Evolutionary conservation across 2,329 filamentous ascomycete species (phyloP), one percentile per base, ranked within the genome.

Genomic region (Cladophialophora psammophila): DNA sequence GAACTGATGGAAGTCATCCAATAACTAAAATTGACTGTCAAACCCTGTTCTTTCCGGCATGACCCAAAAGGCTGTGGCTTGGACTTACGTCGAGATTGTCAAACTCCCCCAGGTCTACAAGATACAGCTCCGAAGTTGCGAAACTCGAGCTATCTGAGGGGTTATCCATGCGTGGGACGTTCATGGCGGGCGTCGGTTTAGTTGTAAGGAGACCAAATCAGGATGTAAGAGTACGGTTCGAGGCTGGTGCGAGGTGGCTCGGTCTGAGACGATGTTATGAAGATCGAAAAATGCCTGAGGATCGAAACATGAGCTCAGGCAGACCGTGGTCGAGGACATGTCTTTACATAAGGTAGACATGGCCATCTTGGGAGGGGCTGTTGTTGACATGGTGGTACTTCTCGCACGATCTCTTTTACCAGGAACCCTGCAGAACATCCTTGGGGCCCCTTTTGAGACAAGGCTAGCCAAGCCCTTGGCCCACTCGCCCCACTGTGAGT

Each of bases 21-120:
- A 35, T 9, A 61, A 7, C 57, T 60, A 7, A 31, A 1, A 6
- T 18, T 31, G 45, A 26, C 45, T 31, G 45, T 50, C 45, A 50
- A 50, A 10, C 26, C 45, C 26, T 5, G 31, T 5, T 12, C 26
- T 12, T 12, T 6, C 36, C 48, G 53, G 59, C 35, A 31, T 9
- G 42, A 36, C 10, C 32, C 32, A 31, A 13, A 9, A 48, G 10
- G 56, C 56, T 2, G 7, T 10, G 15, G 18, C 48, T 20, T 20
- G 53, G 34, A 61, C 59, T 61, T 61, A 61, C 59, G 34, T 61
- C 32, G 59, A 61, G 36, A 50, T 61, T 32, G 48, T 35, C 48
- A 52, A 54, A 61, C 8, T 42, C 12, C 8, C 18, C 48, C 34
- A 50, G 9, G 7, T 61, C 59, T 34, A 53, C 59, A n/a, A 61